Evolutionary conservation across 768 basidiomycete species (phyloP).

Genomic region (Gyrodon lividus): DNA sequence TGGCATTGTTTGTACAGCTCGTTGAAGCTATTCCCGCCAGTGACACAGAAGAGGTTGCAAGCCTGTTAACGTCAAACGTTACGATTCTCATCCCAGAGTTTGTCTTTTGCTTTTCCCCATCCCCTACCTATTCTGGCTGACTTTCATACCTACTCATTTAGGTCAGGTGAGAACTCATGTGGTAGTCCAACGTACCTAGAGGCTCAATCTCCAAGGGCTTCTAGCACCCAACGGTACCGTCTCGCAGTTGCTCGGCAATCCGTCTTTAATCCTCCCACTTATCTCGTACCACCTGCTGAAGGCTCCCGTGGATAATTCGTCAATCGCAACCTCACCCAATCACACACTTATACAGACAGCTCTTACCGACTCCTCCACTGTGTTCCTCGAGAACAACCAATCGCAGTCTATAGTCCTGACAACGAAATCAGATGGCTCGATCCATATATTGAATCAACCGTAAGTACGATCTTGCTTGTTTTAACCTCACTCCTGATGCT

Average conservation of each 20-base stretch:
- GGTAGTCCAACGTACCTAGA: neutral
- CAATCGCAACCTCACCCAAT: neutral
- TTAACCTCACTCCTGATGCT: neutral
- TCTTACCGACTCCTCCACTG: neutral
- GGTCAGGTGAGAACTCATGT: neutral
- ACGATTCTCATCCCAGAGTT: neutral
- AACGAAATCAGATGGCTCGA: neutral
- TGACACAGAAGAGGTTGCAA: neutral
- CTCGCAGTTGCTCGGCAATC: neutral
- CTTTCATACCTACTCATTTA: neutral
- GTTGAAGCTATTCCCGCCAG: neutral
- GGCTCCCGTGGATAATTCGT: neutral
- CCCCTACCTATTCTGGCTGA: neutral
- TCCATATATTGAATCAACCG: conserved; percentile 4
- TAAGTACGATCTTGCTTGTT: neutral
- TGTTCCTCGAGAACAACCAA: conserved; percentile 2
- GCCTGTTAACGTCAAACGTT: neutral
- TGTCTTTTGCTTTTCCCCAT: neutral
- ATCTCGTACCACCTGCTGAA: conserved; percentile 1
- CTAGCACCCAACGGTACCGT: conserved; percentile 3
- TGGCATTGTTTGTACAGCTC: neutral
- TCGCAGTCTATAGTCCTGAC: neutral
- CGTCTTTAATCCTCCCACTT: neutral
- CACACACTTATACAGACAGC: neutral
- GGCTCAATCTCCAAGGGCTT: neutral